phyloP scores from a whole-genome alignment of 2,329 filamentous ascomycete species.

The Colletotrichum tabaci region DNA sequence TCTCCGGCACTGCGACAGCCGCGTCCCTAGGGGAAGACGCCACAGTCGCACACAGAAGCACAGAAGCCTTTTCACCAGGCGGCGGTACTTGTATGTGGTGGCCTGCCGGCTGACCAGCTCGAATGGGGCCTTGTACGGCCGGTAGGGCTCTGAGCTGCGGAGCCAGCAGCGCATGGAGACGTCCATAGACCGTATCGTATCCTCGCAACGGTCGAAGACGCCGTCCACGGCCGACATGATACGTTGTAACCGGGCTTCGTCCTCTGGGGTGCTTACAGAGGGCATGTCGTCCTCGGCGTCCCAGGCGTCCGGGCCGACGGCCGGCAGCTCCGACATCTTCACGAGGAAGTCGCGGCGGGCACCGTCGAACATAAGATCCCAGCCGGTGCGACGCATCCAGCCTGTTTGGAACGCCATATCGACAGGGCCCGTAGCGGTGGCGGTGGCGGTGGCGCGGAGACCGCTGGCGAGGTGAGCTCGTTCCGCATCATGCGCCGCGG shows the following conservation, averaged over 20 bases:
- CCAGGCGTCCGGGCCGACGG: background rate
- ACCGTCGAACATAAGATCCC: conserved; percentile 8
- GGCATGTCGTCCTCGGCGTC: background rate
- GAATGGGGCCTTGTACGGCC: conserved; percentile 14
- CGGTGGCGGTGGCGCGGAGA: background rate
- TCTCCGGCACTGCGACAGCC: background rate
- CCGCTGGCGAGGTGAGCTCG: background rate
- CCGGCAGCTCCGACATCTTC: conserved; percentile 7
- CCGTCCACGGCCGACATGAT: background rate
- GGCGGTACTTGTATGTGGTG: background rate
- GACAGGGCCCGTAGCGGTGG: background rate
- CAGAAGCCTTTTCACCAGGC: background rate
- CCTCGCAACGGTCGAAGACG: conserved; percentile 3
- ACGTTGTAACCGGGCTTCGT: background rate
- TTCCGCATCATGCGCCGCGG: conserved; percentile 1
- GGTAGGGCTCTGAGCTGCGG: conserved; percentile 3
- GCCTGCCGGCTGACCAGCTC: background rate
- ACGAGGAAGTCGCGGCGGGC: conserved; percentile 2
- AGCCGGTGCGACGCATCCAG: conserved; percentile 16
- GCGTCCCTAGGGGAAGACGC: background rate
- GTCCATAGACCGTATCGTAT: conserved; percentile 3
- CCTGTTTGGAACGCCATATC: conserved; percentile 2
- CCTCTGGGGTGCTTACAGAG: conserved; percentile 1
- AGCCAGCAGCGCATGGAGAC: conserved; percentile 19
- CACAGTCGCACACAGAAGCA: background rate